A percentile compares a stretch with the other conserved stretches of the same genome.
These are phyloP conservation scores for Takakia lepidozioides DNA, from an alignment of 225 moss, liverwort and hornwort genomes.

Conservation along the genomic window DNA sequence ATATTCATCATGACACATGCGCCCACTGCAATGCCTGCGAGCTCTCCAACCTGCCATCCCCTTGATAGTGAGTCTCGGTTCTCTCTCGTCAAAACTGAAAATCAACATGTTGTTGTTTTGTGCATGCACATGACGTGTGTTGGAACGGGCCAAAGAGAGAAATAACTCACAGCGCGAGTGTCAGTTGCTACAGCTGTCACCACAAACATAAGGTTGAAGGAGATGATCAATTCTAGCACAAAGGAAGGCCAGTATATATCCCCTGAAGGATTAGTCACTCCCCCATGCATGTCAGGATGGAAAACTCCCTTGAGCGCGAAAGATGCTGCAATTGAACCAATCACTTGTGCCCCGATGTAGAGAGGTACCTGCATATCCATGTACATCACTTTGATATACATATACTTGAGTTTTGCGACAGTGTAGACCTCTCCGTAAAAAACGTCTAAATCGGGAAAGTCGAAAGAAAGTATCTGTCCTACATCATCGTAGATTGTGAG, in stretches of 20 bases:
- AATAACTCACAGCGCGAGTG: conserved; percentile 29
- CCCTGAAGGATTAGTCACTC: conserved; percentile 24
- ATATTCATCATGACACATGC: conserved; percentile 29
- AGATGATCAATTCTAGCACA: conserved; percentile 36
- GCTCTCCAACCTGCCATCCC: conserved; percentile 26
- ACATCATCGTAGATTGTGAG: too few relatives aligned
- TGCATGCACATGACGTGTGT: too few relatives aligned
- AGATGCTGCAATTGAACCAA: conserved; percentile 30
- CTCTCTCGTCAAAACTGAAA: too few relatives aligned
- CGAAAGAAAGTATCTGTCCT: too few relatives aligned
- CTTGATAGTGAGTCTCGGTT: too few relatives aligned
- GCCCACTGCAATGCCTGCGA: conserved; percentile 26
- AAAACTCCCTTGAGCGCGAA: conserved; percentile 35
- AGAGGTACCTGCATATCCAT: conserved; percentile 22
- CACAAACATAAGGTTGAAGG: conserved; percentile 50
- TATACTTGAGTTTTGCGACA: too few relatives aligned
- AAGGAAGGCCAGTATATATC: conserved; percentile 22
- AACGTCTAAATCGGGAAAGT: too few relatives aligned
- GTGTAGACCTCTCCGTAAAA: too few relatives aligned
- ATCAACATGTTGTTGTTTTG: too few relatives aligned
- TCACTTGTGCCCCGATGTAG: conserved; percentile 34
- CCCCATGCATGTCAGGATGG: conserved; percentile 18
- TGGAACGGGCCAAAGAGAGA: too few relatives aligned
- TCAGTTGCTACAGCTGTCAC: conserved; percentile 39
- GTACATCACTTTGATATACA: too few relatives aligned